Evolutionary conservation across 305 asterid genomes (phyloP).

Genomic region (Nicotiana rustica): DNA sequence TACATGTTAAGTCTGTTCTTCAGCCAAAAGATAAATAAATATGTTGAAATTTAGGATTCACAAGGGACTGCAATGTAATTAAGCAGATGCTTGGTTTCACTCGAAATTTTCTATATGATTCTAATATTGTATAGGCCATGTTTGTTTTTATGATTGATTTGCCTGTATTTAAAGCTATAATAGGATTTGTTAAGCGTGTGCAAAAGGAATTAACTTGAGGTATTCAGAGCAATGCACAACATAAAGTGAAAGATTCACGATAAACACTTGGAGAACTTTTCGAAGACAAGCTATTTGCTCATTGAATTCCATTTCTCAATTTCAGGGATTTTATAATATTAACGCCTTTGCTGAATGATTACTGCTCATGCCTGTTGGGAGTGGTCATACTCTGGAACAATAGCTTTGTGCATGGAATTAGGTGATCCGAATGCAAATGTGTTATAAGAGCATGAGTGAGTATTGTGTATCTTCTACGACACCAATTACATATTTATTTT

Average conservation of each 20-base stretch:
- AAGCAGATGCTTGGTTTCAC: not conserved
- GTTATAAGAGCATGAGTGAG: not conserved
- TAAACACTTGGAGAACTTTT: slow-evolving; percentile 12
- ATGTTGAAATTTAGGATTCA: not conserved
- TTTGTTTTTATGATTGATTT: not conserved
- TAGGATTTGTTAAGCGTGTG: not conserved
- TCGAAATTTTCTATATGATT: not conserved
- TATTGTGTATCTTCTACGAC: not conserved
- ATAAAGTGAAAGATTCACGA: not conserved
- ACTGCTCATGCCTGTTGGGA: not conserved
- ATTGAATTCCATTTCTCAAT: not conserved
- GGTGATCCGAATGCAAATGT: not conserved
- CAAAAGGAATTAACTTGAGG: not conserved
- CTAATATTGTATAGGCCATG: not conserved
- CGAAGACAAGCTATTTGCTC: not conserved
- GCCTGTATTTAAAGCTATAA: not conserved
- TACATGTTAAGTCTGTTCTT: not conserved
- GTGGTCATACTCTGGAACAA: not conserved
- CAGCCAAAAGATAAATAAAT: not conserved
- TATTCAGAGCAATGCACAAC: slow-evolving; percentile 16
- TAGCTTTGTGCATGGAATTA: slow-evolving; percentile 15
- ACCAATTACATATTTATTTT: not conserved
- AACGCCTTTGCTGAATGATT: not conserved
- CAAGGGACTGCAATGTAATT: not conserved
- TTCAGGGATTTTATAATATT: not conserved